These are phyloP conservation scores for Lactarius akahatsu DNA, from an alignment of 768 basidiomycete species.

Conservation along the genomic window DNA sequence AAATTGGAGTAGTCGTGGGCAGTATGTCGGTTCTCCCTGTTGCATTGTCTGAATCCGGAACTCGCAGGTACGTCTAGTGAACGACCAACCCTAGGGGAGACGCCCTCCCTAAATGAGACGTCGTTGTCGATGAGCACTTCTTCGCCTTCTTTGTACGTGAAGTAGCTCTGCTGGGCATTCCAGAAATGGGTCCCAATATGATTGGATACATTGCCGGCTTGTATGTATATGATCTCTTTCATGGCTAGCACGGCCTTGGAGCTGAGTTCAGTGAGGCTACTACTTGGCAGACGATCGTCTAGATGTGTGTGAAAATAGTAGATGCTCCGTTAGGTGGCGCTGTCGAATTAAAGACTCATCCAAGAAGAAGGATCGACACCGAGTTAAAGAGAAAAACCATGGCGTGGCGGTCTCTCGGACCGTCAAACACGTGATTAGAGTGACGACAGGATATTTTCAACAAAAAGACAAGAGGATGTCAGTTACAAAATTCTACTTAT, in stretches of 20 bases:
- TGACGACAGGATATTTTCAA: no score
- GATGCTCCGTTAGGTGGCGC: background rate
- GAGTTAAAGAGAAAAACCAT: no score
- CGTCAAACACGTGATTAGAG: conserved; percentile 2
- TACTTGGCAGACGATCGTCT: background rate
- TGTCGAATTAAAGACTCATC: background rate
- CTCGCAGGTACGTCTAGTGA: conserved; percentile 22
- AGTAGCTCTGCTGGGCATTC: conserved; percentile 77
- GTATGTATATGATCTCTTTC: conserved; percentile 79
- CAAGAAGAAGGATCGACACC: background rate
- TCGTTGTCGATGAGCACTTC: conserved; percentile 49
- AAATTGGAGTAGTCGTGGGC: conserved; percentile 64
- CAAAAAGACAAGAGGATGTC: background rate
- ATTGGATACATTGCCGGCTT: conserved; percentile 67
- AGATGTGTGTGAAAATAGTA: background rate
- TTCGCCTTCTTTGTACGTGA: conserved; percentile 40
- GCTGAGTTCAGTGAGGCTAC: background rate
- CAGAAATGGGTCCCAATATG: conserved; percentile 76
- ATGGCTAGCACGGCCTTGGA: conserved; percentile 37
- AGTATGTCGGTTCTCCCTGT: conserved; percentile 49
- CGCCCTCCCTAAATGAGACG: conserved; percentile 66
- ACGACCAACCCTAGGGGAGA: conserved; percentile 47
- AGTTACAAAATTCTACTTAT: background rate
- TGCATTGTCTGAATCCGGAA: background rate
- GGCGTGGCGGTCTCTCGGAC: background rate